Percentiles rank a stretch among this genome's conserved stretches.
Conservation (phyloP, 2,329 filamentous ascomycete species). For the Aspergillus tubingensis region DNA sequence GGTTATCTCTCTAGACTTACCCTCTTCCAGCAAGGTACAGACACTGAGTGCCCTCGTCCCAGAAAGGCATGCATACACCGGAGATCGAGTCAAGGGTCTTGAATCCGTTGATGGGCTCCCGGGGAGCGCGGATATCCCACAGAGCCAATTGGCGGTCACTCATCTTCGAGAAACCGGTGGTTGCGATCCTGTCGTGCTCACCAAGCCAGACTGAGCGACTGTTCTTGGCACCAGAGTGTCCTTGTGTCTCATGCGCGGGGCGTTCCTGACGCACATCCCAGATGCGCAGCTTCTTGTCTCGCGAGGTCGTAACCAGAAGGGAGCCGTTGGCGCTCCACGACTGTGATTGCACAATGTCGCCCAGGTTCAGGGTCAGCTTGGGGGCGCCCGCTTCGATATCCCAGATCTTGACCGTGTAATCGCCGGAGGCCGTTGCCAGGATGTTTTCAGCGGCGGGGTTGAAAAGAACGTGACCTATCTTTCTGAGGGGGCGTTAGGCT, state of each 20-base stretch:
- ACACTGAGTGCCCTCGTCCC: constrained; percentile 95
- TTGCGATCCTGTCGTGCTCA: constrained; percentile 92
- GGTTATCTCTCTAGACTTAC: constrained; percentile 52
- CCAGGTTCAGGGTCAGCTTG: constrained; percentile 76
- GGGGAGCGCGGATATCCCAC: constrained; percentile 83
- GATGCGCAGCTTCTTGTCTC: constrained; percentile 96
- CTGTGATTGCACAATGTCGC: constrained; percentile 90
- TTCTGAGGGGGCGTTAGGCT: constrained; percentile 58
- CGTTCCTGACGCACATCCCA: constrained; percentile 97
- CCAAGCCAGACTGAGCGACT: constrained; percentile 96
- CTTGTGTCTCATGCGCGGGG: constrained; percentile 77
- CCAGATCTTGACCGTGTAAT: constrained; percentile 95
- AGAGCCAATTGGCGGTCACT: constrained; percentile 94
- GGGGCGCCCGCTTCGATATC: constrained; percentile 79
- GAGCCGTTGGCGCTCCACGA: constrained; percentile 92
- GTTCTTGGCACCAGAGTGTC: constrained; percentile 94
- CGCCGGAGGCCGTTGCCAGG: constrained; percentile 90
- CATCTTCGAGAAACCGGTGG: constrained; percentile 97
- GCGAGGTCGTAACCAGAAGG: constrained; percentile 85
- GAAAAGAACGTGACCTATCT: constrained; percentile 97
- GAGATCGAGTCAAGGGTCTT: constrained; percentile 91
- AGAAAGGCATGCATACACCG: constrained; percentile 98
- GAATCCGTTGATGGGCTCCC: constrained; percentile 86
- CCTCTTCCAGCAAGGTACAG: constrained; percentile 97
- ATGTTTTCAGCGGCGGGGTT: constrained; percentile 96